Percentiles rank a stretch among this genome's conserved stretches.
phyloP scores from a whole-genome alignment of 2,329 filamentous ascomycete genomes.

The Neonectria faginata region DNA sequence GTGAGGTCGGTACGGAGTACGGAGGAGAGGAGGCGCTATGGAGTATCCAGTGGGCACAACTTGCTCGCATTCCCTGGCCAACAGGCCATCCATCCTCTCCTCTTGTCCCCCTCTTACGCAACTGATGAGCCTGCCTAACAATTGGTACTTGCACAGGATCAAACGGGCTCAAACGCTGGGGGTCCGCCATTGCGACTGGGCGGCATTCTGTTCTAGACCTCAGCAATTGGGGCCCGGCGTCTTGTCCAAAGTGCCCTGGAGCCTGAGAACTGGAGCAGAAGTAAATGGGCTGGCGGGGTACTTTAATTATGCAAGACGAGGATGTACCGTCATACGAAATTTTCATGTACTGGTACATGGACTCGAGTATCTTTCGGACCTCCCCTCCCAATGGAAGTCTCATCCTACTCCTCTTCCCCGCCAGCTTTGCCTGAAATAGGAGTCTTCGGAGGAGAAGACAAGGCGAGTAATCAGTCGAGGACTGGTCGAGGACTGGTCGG shows the following conservation, averaged over 20 bases:
- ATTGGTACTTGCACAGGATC: constrained; percentile 24
- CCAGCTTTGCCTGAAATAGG: constrained; percentile 17
- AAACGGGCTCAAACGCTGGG: constrained; percentile 16
- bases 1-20: constrained; percentile 16
- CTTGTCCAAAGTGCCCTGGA: constrained; percentile 31
- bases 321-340: constrained; percentile 52
- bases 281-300: constrained; percentile 45
- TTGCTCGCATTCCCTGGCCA: constrained; percentile 21
- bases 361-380: constrained; percentile 42
- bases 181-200: constrained; percentile 25
- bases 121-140: constrained; percentile 7
- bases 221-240: constrained; percentile 23
- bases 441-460: constrained; percentile 4
- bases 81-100: constrained; percentile 18
- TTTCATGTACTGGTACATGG: constrained; percentile 50
- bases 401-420: constrained; percentile 26
- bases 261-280: constrained; percentile 35
- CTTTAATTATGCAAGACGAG: constrained; percentile 50
- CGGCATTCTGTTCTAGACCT: constrained; percentile 43
- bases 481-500: not conserved
- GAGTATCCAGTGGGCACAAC: constrained; percentile 32
- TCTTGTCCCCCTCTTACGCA: constrained; percentile 12
- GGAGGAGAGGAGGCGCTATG: constrained; percentile 24
- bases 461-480: constrained; percentile 2
- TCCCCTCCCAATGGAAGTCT: constrained; percentile 20